Conservation (phyloP, 768 basidiomycete species). For the Trametes cingulata region DNA sequence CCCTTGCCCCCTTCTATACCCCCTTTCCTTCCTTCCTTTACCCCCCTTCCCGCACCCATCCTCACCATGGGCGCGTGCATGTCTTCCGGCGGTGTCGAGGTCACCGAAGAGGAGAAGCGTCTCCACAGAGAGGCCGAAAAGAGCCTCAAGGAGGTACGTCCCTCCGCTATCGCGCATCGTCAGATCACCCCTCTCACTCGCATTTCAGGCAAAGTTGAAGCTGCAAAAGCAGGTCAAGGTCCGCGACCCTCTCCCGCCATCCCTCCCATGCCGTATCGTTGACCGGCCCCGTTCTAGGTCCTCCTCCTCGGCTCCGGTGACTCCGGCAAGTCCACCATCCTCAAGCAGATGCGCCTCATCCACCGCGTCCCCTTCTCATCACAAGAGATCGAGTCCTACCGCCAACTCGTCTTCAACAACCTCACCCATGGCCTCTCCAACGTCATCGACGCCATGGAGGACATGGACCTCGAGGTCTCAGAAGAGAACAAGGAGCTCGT, state of each 20-base stretch:
- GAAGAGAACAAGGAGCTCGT: constrained; percentile 59
- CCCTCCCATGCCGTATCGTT: constrained; percentile 60
- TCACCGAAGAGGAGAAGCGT: constrained; percentile 68
- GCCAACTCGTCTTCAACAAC: constrained; percentile 93
- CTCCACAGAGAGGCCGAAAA: constrained; percentile 73
- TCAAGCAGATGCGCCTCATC: constrained; percentile 98
- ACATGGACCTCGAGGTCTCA: constrained; percentile 76
- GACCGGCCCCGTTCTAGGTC: constrained; percentile 49
- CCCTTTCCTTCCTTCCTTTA: constrained; percentile 15
- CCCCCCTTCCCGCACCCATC: constrained; percentile 5
- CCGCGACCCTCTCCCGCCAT: constrained; percentile 14
- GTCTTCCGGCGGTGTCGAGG: constrained; percentile 60
- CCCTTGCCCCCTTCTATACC: background rate
- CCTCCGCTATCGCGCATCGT: constrained; percentile 8
- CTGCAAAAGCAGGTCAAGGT: constrained; percentile 79
- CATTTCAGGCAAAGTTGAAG: constrained; percentile 66
- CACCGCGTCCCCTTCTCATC: constrained; percentile 82
- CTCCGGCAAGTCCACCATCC: constrained; percentile 89
- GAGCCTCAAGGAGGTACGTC: constrained; percentile 70
- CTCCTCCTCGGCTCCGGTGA: constrained; percentile 91
- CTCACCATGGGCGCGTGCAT: constrained; percentile 71
- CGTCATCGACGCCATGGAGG: constrained; percentile 86
- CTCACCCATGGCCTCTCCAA: constrained; percentile 82
- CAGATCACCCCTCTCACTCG: background rate
- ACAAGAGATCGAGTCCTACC: constrained; percentile 84